Conservation (phyloP, 179 eudicot species). For the Nepenthes alata region DNA sequence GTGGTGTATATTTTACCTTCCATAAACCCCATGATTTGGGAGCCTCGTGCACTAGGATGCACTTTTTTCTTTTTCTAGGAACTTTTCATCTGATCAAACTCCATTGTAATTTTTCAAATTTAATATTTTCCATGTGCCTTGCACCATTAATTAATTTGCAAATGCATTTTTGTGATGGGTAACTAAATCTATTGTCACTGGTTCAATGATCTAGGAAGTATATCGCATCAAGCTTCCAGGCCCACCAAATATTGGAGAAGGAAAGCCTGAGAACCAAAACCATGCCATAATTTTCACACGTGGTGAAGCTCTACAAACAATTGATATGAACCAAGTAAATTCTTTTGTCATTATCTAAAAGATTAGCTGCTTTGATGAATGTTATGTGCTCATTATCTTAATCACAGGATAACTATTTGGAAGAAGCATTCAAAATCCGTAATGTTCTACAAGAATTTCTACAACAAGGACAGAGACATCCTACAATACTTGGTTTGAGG, state of each 20-base stretch:
- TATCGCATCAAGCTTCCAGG: constrained; percentile 97
- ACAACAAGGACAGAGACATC: constrained; percentile 36
- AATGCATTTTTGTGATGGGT: background rate
- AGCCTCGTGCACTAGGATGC: too few relatives aligned
- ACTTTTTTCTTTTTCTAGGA: too few relatives aligned
- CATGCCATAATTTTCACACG: constrained; percentile 96
- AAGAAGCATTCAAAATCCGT: constrained; percentile 94
- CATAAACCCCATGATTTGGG: too few relatives aligned
- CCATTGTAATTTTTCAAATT: too few relatives aligned
- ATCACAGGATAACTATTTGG: constrained; percentile 82
- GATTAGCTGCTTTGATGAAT: background rate
- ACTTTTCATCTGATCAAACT: too few relatives aligned
- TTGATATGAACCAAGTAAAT: constrained; percentile 93
- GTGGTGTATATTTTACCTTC: too few relatives aligned
- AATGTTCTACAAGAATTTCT: constrained; percentile 84
- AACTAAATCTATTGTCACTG: background rate
- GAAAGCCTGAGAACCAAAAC: constrained; percentile 98
- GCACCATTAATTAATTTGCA: too few relatives aligned
- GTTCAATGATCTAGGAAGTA: constrained; percentile 42
- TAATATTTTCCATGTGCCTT: too few relatives aligned
- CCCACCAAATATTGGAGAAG: constrained; percentile 91
- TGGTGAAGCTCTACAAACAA: constrained; percentile 98
- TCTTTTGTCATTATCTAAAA: background rate
- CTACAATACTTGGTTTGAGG: constrained; percentile 86
- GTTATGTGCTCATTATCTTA: background rate